phyloP scores from a whole-genome alignment of 495 filamentous ascomycete species.

The Aspergillus cavernicola region DNA sequence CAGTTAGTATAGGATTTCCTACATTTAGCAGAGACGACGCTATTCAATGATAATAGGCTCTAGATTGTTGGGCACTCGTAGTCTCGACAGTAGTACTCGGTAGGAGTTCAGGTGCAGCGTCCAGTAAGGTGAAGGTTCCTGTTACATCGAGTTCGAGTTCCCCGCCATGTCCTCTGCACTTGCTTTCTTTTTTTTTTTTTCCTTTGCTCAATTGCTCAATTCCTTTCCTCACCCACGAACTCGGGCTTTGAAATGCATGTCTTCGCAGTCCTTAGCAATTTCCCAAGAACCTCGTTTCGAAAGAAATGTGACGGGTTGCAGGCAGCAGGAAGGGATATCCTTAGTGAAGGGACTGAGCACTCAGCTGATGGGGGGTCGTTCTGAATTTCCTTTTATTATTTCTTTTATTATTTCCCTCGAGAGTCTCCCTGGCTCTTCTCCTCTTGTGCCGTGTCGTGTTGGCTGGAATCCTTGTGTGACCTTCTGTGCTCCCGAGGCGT shows the following conservation, averaged over 20 bases:
- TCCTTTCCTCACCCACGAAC: neutral
- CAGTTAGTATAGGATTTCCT: neutral
- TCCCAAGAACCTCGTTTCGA: neutral
- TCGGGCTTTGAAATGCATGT: neutral
- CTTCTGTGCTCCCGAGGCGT: neutral
- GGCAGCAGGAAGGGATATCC: neutral
- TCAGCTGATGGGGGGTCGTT: neutral
- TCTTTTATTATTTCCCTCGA: neutral
- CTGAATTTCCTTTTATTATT: conserved; percentile 1
- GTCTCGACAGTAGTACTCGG: too few species aligned
- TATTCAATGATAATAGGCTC: neutral
- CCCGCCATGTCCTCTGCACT: neutral
- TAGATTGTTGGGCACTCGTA: neutral
- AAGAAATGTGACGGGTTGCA: neutral
- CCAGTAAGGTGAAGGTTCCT: neutral
- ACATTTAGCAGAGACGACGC: neutral
- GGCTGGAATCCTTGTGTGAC: conserved; percentile 10
- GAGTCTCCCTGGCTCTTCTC: neutral
- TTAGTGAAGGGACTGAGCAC: neutral
- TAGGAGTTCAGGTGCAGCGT: too few species aligned
- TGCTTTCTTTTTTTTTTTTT: neutral
- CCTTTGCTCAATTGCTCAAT: neutral
- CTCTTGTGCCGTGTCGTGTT: neutral
- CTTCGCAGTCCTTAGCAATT: neutral
- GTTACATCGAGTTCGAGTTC: neutral